Conservation (phyloP, 1,284 basidiomycete genomes). For the Ganoderma sp. region DNA sequence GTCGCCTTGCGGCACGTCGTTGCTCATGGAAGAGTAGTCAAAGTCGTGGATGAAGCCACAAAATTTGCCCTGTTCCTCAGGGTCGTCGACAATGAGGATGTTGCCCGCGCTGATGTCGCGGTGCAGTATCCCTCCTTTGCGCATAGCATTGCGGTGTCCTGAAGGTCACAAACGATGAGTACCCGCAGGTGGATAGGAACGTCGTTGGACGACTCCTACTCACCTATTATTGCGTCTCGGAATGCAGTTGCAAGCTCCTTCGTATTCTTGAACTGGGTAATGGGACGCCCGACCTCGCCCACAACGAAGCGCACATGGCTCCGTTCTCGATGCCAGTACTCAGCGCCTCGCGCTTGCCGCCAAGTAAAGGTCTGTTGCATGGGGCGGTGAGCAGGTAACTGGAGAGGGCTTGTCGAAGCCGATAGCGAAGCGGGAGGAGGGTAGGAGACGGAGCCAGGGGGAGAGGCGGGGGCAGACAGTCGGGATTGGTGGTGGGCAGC, state of each 20-base stretch:
- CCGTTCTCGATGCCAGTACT: constrained; percentile 17
- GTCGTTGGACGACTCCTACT: not conserved
- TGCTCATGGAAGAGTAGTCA: constrained; percentile 16
- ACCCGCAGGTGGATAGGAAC: too few relatives aligned
- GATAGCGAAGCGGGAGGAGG: not conserved
- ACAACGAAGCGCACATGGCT: constrained; percentile 31
- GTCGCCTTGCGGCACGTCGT: not conserved
- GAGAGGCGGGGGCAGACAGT: not conserved
- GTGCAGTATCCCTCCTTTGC: constrained; percentile 9
- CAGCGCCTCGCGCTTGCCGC: not conserved
- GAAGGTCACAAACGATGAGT: too few relatives aligned
- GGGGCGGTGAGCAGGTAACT: not conserved
- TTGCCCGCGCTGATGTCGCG: constrained; percentile 19
- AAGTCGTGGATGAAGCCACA: constrained; percentile 23
- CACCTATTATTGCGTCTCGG: constrained; percentile 28
- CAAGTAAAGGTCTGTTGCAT: constrained; percentile 22
- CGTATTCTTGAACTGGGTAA: constrained; percentile 20
- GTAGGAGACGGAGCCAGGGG: not conserved
- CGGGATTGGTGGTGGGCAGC: not conserved
- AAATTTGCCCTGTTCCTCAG: not conserved
- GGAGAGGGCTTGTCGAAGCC: not conserved
- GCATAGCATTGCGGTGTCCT: not conserved
- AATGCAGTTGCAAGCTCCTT: constrained; percentile 17
- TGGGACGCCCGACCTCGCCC: constrained; percentile 22
- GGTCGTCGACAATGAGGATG: constrained; percentile 13